phyloP scores from a whole-genome alignment of 83 land plant genomes.

The Picea abies region DNA sequence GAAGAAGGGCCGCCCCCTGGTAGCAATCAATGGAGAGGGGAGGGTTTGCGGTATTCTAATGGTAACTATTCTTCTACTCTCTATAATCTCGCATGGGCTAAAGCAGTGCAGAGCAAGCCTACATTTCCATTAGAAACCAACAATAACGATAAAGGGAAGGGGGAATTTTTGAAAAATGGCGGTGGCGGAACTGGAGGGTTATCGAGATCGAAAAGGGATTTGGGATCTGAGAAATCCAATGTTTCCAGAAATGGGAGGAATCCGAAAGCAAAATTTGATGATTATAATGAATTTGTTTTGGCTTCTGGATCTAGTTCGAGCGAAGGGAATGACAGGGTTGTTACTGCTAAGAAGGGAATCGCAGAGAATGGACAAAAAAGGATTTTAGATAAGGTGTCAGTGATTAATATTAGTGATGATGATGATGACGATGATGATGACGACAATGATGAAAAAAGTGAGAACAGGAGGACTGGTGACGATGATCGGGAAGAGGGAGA shows the following conservation, averaged over 20 bases:
- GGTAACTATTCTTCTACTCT: slow-evolving; percentile 40
- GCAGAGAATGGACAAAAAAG: slow-evolving; percentile 2
- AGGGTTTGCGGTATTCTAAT: slow-evolving; percentile 33
- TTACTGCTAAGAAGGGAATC: slow-evolving; percentile 1
- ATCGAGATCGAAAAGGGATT: background rate
- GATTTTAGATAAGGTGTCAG: background rate
- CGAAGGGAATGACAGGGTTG: slow-evolving; percentile 9
- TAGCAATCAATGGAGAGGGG: slow-evolving; percentile 30
- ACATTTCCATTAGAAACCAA: background rate
- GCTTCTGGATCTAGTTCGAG: slow-evolving; percentile 1
- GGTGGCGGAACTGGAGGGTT: slow-evolving; percentile 7
- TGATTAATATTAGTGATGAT: background rate
- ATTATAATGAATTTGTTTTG: background rate
- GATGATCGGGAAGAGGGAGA: slow-evolving; percentile 76
- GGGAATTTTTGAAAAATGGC: slow-evolving; percentile 22
- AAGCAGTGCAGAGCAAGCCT: slow-evolving; percentile 68
- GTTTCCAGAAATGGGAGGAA: slow-evolving; percentile 11
- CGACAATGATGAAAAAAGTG: slow-evolving; percentile 19
- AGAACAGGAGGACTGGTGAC: slow-evolving; percentile 3
- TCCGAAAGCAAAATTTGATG: background rate
- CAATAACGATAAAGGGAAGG: slow-evolving; percentile 15
- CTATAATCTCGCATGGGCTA: slow-evolving; percentile 80
- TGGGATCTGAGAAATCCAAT: background rate
- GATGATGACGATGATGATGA: slow-evolving; percentile 20
- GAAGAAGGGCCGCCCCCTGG: slow-evolving; percentile 10